A percentile compares a stretch with the other conserved stretches of the same genome.
phyloP scores from a whole-genome alignment of 805 yeast species.

The Saturnispora serradocipensis region DNA sequence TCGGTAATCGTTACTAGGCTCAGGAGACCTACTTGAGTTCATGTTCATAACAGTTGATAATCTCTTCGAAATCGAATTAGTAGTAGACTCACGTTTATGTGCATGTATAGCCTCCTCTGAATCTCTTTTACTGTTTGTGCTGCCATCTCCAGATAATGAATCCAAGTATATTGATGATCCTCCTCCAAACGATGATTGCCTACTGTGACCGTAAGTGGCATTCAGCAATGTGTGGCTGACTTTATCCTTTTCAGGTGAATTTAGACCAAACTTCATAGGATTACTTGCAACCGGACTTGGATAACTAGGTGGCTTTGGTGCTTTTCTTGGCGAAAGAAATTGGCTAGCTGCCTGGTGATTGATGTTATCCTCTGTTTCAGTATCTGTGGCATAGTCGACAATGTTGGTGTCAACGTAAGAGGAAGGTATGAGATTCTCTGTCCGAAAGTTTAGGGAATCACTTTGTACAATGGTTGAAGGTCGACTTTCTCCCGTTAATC shows the following conservation, averaged over 20 bases:
- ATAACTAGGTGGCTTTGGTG: slow-evolving; percentile 55
- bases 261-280: slow-evolving; percentile 20
- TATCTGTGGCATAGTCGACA: not conserved
- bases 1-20: not conserved
- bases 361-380: not conserved
- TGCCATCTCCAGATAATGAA: slow-evolving; percentile 5
- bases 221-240: not conserved
- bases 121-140: not conserved
- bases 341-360: slow-evolving; percentile 2
- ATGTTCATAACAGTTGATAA: slow-evolving; percentile 7
- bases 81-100: slow-evolving; percentile 6
- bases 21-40: not conserved
- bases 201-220: slow-evolving; percentile 14
- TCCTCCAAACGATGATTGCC: slow-evolving; percentile 22
- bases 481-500: not conserved
- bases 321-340: slow-evolving; percentile 61
- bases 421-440: not conserved
- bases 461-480: not conserved
- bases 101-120: not conserved
- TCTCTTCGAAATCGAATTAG: slow-evolving; percentile 10
- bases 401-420: not conserved
- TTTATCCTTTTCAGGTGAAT: slow-evolving; percentile 10
- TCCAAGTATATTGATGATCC: slow-evolving; percentile 36
- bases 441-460: not conserved
- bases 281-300: slow-evolving; percentile 21